Percentiles rank a stretch among this genome's conserved stretches.
Evolutionary conservation across 495 filamentous ascomycete genomes (phyloP).

Genomic region (Neurospora hispaniola): DNA sequence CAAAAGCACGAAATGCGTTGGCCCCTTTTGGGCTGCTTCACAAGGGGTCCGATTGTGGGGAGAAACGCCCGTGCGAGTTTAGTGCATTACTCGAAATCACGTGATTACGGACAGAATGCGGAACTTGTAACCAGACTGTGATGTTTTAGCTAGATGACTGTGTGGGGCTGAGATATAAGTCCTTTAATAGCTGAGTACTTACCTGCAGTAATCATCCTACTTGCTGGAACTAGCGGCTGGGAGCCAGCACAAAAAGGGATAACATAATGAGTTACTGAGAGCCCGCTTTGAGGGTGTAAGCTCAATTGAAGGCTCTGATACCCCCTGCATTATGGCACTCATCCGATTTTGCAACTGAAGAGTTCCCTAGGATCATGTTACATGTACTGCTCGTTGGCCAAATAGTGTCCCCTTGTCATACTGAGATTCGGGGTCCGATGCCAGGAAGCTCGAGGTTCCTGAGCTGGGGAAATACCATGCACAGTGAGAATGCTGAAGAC

Average conservation of each 20-base stretch:
- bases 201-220: neutral
- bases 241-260: neutral
- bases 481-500: neutral
- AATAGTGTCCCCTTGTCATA: neutral
- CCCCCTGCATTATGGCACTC: too few species aligned
- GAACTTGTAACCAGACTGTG: neutral
- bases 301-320: neutral
- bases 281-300: neutral
- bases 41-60: neutral
- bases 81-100: neutral
- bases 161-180: neutral
- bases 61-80: neutral
- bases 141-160: neutral
- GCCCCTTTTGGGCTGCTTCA: neutral
- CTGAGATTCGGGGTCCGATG: neutral
- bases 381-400: neutral
- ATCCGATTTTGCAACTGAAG: too few species aligned
- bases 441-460: neutral
- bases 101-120: neutral
- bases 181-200: neutral
- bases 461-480: neutral
- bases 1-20: neutral
- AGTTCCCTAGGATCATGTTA: neutral
- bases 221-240: neutral
- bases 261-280: neutral